phyloP scores from a whole-genome alignment of 169 alveolate species.

The Sarcocystis neurona region DNA sequence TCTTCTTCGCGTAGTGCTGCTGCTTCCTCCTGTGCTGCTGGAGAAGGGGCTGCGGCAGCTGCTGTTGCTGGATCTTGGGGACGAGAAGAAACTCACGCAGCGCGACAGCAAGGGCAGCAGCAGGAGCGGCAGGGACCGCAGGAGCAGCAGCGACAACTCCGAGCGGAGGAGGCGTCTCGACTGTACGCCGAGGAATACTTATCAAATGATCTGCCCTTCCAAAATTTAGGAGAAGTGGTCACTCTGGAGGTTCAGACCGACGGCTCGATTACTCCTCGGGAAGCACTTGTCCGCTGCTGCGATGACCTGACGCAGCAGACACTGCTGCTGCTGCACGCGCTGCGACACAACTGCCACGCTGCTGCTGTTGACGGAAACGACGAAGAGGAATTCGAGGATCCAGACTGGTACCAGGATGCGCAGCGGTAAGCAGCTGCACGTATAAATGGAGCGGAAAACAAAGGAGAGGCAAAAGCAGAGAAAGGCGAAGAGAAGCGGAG shows the following conservation, averaged over 20 bases:
- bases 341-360: slow-evolving; percentile 67
- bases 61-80: too few relatives aligned
- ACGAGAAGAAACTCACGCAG: too few relatives aligned
- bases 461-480: too few relatives aligned
- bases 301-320: slow-evolving; percentile 75
- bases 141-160: background rate
- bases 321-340: slow-evolving; percentile 75
- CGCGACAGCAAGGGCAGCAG: too few relatives aligned
- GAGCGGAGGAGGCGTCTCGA: background rate
- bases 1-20: too few relatives aligned
- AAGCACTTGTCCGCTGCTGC: slow-evolving; percentile 78
- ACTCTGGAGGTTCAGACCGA: slow-evolving; percentile 85
- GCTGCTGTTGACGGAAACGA: slow-evolving; percentile 73
- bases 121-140: background rate
- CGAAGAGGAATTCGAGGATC: slow-evolving; percentile 76
- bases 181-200: background rate
- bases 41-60: too few relatives aligned
- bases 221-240: slow-evolving; percentile 79
- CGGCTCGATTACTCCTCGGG: slow-evolving; percentile 83
- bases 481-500: too few relatives aligned
- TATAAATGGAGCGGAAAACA: too few relatives aligned
- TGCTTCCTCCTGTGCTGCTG: too few relatives aligned
- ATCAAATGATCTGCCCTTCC: slow-evolving; percentile 37
- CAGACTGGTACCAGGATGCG: slow-evolving; percentile 77
- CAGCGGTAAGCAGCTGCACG: slow-evolving; percentile 49